phyloP scores from a whole-genome alignment of 1,284 basidiomycete species.

The Volvariella surrecta region DNA sequence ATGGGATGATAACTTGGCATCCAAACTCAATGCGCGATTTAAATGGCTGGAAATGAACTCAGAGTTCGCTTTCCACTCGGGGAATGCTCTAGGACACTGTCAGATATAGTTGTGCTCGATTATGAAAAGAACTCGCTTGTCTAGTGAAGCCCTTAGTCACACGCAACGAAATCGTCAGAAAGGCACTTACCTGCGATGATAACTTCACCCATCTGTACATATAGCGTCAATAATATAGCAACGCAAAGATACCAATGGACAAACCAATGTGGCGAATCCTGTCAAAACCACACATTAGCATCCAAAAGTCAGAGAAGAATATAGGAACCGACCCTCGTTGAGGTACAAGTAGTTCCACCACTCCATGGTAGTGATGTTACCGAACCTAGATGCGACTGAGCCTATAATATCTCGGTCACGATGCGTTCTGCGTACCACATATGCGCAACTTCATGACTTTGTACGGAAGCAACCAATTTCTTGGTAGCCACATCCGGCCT shows the following conservation, averaged over 20 bases:
- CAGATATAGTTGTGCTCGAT: slow-evolving; percentile 2
- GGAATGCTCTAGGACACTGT: slow-evolving; percentile 48
- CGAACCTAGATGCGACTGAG: slow-evolving; percentile 49
- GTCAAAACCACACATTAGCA: slow-evolving; percentile 22
- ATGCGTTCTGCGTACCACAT: slow-evolving; percentile 60
- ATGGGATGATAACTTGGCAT: slow-evolving; percentile 89
- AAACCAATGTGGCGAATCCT: slow-evolving; percentile 81
- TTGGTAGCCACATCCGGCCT: slow-evolving; percentile 71
- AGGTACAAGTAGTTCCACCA: slow-evolving; percentile 93
- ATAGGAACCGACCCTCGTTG: slow-evolving; percentile 56
- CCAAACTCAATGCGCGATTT: slow-evolving; percentile 67
- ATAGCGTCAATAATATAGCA: slow-evolving; percentile 6
- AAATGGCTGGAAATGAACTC: slow-evolving; percentile 61
- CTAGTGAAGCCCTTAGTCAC: slow-evolving; percentile 20
- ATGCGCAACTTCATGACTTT: slow-evolving; percentile 80
- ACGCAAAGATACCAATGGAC: slow-evolving; percentile 14
- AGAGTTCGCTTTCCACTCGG: slow-evolving; percentile 70
- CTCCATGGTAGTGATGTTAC: slow-evolving; percentile 87
- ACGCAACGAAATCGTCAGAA: slow-evolving; percentile 11
- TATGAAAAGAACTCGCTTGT: slow-evolving; percentile 29
- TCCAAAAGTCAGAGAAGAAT: slow-evolving; percentile 4
- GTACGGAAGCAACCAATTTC: slow-evolving; percentile 72
- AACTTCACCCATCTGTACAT: slow-evolving; percentile 76
- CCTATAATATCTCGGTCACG: not conserved
- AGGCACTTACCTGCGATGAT: slow-evolving; percentile 66